phyloP scores from a whole-genome alignment of 2,329 filamentous ascomycete species.

The Cladosporium sp. region DNA sequence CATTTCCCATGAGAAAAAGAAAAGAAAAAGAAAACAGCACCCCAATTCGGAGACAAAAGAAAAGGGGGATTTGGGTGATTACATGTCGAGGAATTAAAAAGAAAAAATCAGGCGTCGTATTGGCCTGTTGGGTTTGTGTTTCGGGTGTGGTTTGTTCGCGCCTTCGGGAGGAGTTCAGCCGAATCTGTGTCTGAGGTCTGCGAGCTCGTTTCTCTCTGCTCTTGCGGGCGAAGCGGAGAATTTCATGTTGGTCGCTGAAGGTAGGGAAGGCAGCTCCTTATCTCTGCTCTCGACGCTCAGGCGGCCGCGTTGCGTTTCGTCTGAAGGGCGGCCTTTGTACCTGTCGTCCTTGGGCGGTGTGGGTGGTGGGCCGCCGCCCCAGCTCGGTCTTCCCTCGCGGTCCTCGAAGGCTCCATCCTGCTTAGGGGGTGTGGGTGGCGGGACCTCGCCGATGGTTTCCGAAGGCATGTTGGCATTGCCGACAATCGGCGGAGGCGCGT shows the following conservation, averaged over 20 bases:
- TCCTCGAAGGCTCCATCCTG: slow-evolving; percentile 22
- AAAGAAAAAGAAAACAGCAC: too few relatives aligned
- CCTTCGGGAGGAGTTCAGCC: background rate
- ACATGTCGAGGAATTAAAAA: too few relatives aligned
- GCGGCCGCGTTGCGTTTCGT: slow-evolving; percentile 11
- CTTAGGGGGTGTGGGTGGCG: slow-evolving; percentile 31
- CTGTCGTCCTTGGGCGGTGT: slow-evolving; percentile 42
- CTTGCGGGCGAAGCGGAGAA: slow-evolving; percentile 20
- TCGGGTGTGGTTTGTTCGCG: background rate
- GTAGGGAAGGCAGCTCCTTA: slow-evolving; percentile 25
- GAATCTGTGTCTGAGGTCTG: slow-evolving; percentile 7
- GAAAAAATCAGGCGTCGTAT: background rate
- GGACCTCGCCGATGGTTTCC: slow-evolving; percentile 25
- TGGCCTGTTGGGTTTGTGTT: too few relatives aligned
- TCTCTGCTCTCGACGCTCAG: slow-evolving; percentile 19
- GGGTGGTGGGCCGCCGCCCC: slow-evolving; percentile 35
- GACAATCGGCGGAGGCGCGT: slow-evolving; percentile 14
- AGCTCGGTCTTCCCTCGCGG: slow-evolving; percentile 17
- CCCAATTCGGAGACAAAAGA: too few relatives aligned
- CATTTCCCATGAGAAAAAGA: background rate
- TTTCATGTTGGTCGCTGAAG: slow-evolving; percentile 18
- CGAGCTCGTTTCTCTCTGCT: slow-evolving; percentile 19
- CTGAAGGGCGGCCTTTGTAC: background rate
- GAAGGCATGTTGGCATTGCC: slow-evolving; percentile 24
- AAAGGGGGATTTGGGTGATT: slow-evolving; percentile 1